Conservation (phyloP, 2,329 filamentous ascomycete genomes). For the Rhynchosporium graminicola region DNA sequence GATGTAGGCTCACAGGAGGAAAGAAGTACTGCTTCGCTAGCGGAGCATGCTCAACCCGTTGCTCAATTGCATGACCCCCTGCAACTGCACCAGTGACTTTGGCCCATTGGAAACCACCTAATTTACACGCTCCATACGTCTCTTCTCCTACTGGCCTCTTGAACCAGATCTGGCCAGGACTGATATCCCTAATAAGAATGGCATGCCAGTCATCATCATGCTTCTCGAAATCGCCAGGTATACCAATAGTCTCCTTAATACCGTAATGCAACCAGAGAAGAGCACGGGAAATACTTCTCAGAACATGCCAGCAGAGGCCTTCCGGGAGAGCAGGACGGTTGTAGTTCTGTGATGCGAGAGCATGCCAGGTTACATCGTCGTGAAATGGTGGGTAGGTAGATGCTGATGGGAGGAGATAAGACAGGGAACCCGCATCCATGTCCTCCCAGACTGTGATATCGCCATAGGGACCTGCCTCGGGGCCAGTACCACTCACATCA, state of each 20-base stretch:
- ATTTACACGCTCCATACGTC: slow-evolving; percentile 55
- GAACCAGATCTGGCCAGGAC: slow-evolving; percentile 52
- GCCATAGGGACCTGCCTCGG: slow-evolving; percentile 17
- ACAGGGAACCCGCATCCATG: slow-evolving; percentile 53
- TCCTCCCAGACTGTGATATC: slow-evolving; percentile 52
- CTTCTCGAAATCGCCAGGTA: slow-evolving; percentile 30
- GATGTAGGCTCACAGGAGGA: slow-evolving; percentile 30
- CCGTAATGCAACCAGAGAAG: slow-evolving; percentile 57
- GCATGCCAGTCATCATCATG: slow-evolving; percentile 51
- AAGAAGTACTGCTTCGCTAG: slow-evolving; percentile 32
- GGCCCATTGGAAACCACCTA: slow-evolving; percentile 50
- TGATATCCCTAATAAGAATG: slow-evolving; percentile 52
- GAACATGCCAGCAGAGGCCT: slow-evolving; percentile 57
- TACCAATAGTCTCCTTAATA: slow-evolving; percentile 33
- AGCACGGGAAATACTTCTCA: slow-evolving; percentile 49
- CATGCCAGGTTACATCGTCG: slow-evolving; percentile 30
- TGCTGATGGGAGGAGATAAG: slow-evolving; percentile 43
- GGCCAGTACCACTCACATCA: slow-evolving; percentile 15
- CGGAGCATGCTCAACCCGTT: slow-evolving; percentile 22
- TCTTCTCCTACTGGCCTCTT: slow-evolving; percentile 50
- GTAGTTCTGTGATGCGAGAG: slow-evolving; percentile 32
- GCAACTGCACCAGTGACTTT: slow-evolving; percentile 32
- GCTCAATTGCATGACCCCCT: slow-evolving; percentile 23
- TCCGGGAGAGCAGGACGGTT: slow-evolving; percentile 47
- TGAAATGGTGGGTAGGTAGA: slow-evolving; percentile 24